Base-by-base conservation (phyloP, 768 basidiomycete species). In the Trametes villosa region DNA sequence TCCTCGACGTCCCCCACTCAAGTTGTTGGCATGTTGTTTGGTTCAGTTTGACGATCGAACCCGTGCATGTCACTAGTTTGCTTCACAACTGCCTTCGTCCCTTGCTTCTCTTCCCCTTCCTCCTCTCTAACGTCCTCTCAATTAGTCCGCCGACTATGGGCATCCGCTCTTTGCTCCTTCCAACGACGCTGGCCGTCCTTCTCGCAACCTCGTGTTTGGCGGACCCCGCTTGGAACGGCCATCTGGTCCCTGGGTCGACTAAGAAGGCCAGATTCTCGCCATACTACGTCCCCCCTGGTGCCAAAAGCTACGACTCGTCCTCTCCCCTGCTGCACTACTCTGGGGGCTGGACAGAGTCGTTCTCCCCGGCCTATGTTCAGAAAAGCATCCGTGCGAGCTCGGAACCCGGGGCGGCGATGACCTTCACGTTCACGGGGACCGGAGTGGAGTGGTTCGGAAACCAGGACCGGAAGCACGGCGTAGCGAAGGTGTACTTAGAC, bases 381-480 rank as follows among this genome's bases (percentile, higher is more conserved):
- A 77, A 81, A 17, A 81, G 84, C 15, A 72, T 84, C 33, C 81
- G 78, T 15, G 79, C 78, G 68, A 87, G 87, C 0, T 73, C 76
- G 15, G 72, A 81, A 46, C 72, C 72, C 18, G 78, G 78, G 47
- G 84, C 89, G 12, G 73, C 81, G 4, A 75, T 83, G 46, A 76
- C 77, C 2, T 82, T 91, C 72, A 77, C 80, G 3, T 91, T 91
- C 72, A 76, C 76, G n/a, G 91, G 90, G 15, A 88, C 86, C 13
- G 88, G 88, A 0, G 79, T 92, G 64, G 91, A 92, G 73, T 89
- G 86, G 86, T 92, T 91, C 64, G 91, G 91, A 30, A 81, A 78
- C 66, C 78, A 75, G 40, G 84, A 82, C 64, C 76, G 69, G 40
- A 70, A 65, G 17, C 84, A 91, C 67, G 86, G 90, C 15, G 70